These are phyloP conservation scores for Albugo laibachii DNA, from an alignment of 352 stramenopile species.

Conservation along the genomic window DNA sequence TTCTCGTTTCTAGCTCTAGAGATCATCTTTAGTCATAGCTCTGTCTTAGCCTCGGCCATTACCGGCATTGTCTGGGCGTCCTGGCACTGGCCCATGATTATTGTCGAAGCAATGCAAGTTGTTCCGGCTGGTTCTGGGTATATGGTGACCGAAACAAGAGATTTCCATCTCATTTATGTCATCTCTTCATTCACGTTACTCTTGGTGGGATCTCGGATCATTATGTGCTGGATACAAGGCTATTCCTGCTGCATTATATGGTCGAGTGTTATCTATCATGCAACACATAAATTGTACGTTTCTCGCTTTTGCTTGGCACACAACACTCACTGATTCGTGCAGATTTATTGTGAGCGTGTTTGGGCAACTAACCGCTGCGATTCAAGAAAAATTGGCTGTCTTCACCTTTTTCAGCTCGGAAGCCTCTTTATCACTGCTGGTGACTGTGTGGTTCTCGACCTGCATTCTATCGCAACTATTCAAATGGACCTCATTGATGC, in stretches of 20 bases:
- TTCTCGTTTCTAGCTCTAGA: constrained; percentile 30
- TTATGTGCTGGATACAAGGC: constrained; percentile 83
- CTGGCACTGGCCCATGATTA: constrained; percentile 80
- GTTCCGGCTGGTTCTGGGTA: constrained; percentile 59
- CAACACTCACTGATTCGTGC: not conserved
- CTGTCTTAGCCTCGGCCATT: constrained; percentile 67
- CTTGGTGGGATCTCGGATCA: constrained; percentile 66
- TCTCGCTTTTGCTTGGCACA: not conserved
- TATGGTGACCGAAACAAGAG: constrained; percentile 43
- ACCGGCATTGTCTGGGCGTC: constrained; percentile 68
- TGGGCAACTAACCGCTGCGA: constrained; percentile 58
- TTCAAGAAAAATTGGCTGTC: constrained; percentile 64
- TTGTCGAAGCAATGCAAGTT: constrained; percentile 58
- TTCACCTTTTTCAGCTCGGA: constrained; percentile 78
- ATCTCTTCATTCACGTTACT: constrained; percentile 58
- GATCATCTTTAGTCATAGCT: constrained; percentile 75
- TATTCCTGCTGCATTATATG: constrained; percentile 78
- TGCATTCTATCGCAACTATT: constrained; percentile 80
- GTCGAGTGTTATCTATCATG: constrained; percentile 73
- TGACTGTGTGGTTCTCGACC: constrained; percentile 79
- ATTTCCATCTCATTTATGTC: constrained; percentile 68
- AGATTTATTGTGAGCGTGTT: constrained; percentile 80
- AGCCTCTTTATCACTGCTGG: constrained; percentile 54
- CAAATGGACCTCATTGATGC: constrained; percentile 57
- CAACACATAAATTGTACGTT: constrained; percentile 73